Percentiles rank a stretch among this genome's conserved stretches.
These are phyloP conservation scores for Grigorovia yakushimaensis DNA, from an alignment of 805 yeast genomes.

Conservation along the genomic window DNA sequence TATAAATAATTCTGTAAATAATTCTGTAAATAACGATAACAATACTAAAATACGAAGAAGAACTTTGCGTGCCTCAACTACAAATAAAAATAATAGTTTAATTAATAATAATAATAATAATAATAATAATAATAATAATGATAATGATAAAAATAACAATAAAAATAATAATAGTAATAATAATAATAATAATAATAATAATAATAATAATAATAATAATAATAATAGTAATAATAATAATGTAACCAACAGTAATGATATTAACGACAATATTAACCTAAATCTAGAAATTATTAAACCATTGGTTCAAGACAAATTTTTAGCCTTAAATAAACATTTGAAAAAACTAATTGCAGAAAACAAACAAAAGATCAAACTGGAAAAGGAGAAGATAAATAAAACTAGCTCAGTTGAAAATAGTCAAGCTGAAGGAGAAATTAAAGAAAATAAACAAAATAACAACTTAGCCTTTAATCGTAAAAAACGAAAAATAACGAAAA, in stretches of 20 bases:
- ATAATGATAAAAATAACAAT: neutral
- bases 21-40: slow-evolving; percentile 5
- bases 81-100: neutral
- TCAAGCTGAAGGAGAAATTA: neutral
- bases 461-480: neutral
- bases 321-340: neutral
- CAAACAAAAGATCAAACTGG: neutral
- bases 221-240: neutral
- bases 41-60: slow-evolving; percentile 19
- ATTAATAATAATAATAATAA: neutral
- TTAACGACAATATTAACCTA: neutral
- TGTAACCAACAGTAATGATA: neutral
- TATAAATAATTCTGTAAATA: neutral
- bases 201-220: neutral
- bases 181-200: neutral
- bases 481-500: neutral
- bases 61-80: slow-evolving; percentile 1
- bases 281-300: slow-evolving; percentile 4
- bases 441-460: neutral
- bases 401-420: neutral
- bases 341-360: neutral
- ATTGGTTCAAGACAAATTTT: slow-evolving; percentile 1
- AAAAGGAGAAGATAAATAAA: neutral
- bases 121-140: neutral
- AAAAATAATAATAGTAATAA: neutral